phyloP scores from a whole-genome alignment of 495 filamentous ascomycete species.

The Penicillium manginii region DNA sequence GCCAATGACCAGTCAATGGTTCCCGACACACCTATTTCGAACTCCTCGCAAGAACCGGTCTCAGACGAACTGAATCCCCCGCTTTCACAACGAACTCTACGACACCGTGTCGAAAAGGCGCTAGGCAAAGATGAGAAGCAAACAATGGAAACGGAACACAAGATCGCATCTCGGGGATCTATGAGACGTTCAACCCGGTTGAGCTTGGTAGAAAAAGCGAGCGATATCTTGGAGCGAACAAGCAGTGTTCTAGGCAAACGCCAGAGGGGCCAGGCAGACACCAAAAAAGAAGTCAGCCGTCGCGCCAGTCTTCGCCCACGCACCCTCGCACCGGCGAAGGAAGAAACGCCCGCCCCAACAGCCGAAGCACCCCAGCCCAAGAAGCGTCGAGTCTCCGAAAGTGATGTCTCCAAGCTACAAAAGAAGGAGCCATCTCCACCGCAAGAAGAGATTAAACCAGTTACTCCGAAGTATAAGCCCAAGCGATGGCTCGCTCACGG shows the following conservation, averaged over 20 bases:
- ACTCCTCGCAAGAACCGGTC: conserved; percentile 45
- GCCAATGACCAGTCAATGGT: conserved; percentile 41
- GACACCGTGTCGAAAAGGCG: conserved; percentile 54
- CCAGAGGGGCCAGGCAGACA: conserved; percentile 46
- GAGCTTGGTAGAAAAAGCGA: conserved; percentile 47
- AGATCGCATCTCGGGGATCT: conserved; percentile 23
- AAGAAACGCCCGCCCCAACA: conserved; percentile 27
- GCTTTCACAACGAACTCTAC: conserved; percentile 45
- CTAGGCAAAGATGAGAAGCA: conserved; percentile 45
- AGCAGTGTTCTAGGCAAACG: conserved; percentile 60
- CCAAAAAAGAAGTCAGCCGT: conserved; percentile 45
- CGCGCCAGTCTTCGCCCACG: conserved; percentile 47
- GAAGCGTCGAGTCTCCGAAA: conserved; percentile 53
- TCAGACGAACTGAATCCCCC: conserved; percentile 38
- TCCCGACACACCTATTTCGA: conserved; percentile 46
- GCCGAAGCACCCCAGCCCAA: conserved; percentile 44
- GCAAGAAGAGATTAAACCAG: conserved; percentile 33
- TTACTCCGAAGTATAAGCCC: conserved; percentile 31
- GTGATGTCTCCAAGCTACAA: conserved; percentile 49
- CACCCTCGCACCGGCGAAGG: conserved; percentile 34
- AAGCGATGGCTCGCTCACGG: conserved; percentile 83
- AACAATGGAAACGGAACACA: conserved; percentile 16
- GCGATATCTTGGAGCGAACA: conserved; percentile 46
- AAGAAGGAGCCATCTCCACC: conserved; percentile 37
- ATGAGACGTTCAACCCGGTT: conserved; percentile 45